Base-by-base conservation (phyloP, 1,284 basidiomycete genomes). In the Pascua guehoae region DNA sequence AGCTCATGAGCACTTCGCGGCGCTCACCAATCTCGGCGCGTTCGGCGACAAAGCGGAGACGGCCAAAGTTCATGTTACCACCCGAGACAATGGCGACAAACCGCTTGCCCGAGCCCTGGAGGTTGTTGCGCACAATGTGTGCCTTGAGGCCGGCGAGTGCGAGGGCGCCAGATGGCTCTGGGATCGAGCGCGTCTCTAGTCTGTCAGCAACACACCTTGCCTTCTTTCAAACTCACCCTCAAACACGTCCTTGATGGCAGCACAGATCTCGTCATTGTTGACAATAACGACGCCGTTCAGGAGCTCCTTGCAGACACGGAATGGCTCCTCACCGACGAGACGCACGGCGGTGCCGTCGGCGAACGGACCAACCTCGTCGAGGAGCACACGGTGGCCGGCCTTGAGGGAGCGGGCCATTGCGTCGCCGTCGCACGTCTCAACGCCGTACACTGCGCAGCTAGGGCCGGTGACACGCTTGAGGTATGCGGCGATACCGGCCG, bases 291-390 rank as follows among this genome's bases (percentile, higher is more conserved):
- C 80, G 10, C 85, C 88, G 68, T 98, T 92, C n/a, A 97, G 77
- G 17, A 91, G 80, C 51, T 88, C 81, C 70, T 88, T 81, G 78
- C 94, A 98, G 61, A 99, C 84, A 60, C 96, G 84, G 80, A 97
- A 97, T 2, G 91, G 88, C 73, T 98, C 96, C 74, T 88, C 89
- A 11, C 96, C 96, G 0, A 98, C 93, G 48, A 95, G 84, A 71
- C 90, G 88, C n/a, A 98, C 96, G 1, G 96, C 96, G 1, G 96
- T 99, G n/a, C 96, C 96, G 73, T 99, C 96, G 58, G 88, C 89
- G 74, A 99, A 99, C 2, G 94, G 88, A 7, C 96, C 96, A 1
- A 97, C 94, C 72, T 99, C 96, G 36, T 83, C 77, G 56, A 99
- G 79, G 11, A 86, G 86, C 0, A 96, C 86, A 36, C 94, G 82